Conservation (phyloP, 768 basidiomycete species). For the Dioszegia hungarica region DNA sequence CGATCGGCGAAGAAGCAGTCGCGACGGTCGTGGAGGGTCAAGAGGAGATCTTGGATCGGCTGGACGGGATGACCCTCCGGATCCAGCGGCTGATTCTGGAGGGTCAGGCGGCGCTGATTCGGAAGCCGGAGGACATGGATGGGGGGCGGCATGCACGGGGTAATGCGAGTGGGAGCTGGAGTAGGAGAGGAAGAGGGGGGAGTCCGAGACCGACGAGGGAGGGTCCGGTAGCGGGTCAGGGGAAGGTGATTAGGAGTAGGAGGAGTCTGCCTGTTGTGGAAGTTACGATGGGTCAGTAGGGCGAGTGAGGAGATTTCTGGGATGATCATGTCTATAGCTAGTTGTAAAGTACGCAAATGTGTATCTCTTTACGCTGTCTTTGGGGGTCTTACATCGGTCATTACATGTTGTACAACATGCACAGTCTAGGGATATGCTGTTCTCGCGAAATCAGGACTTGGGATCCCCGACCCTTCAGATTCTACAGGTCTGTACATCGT, state of each 20-base stretch:
- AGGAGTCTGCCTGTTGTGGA: conserved; percentile 6
- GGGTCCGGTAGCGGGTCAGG: not conserved
- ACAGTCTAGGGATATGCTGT: too few relatives aligned
- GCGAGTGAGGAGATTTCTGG: not conserved
- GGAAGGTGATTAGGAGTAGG: not conserved
- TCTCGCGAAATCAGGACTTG: too few relatives aligned
- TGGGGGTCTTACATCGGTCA: too few relatives aligned
- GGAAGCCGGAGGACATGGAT: not conserved
- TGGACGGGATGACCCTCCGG: conserved; percentile 9
- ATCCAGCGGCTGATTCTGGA: conserved; percentile 9
- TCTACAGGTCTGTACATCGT: not conserved
- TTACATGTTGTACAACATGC: conserved; percentile 1
- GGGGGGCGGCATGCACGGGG: not conserved
- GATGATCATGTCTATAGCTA: not conserved
- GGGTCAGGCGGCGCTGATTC: conserved; percentile 7
- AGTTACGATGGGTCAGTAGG: not conserved
- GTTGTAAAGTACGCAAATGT: too few relatives aligned
- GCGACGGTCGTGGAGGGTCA: not conserved
- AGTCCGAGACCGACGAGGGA: not conserved
- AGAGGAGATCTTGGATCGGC: conserved; percentile 1
- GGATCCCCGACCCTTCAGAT: not conserved
- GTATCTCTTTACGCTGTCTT: not conserved
- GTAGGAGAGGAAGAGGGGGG: not conserved
- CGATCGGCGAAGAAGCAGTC: not conserved
- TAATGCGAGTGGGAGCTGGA: not conserved